phyloP scores from a whole-genome alignment of 345 rosid genomes.

The Raphanus sativus region DNA sequence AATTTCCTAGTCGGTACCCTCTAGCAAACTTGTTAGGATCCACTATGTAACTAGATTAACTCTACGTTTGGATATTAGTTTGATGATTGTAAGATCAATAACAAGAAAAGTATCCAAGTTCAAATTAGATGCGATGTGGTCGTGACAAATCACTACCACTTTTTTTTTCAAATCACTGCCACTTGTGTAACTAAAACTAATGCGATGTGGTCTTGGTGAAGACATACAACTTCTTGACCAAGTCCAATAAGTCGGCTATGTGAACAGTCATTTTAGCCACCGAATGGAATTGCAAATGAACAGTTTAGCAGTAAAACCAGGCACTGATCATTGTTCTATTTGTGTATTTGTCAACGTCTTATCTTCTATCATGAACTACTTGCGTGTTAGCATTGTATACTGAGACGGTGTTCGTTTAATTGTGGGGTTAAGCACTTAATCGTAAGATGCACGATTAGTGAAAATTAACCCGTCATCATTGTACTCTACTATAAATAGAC shows the following conservation, averaged over 20 bases:
- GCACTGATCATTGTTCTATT: neutral
- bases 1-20: neutral
- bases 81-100: neutral
- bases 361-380: neutral
- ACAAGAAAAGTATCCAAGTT: neutral
- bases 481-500: conserved; percentile 4
- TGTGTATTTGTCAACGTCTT: neutral
- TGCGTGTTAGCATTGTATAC: neutral
- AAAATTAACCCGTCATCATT: neutral
- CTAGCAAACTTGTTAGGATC: neutral
- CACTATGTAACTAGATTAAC: neutral
- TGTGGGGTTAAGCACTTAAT: neutral
- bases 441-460: neutral
- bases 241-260: conserved; percentile 3
- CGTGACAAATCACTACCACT: neutral
- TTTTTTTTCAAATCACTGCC: neutral
- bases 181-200: neutral
- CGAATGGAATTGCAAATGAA: neutral
- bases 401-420: neutral
- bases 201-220: neutral
- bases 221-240: neutral
- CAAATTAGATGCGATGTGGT: neutral
- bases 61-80: neutral
- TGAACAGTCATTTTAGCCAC: neutral
- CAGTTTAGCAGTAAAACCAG: neutral